Evolutionary conservation across 2,329 filamentous ascomycete genomes (phyloP).

Genomic region (Fusarium foetens): DNA sequence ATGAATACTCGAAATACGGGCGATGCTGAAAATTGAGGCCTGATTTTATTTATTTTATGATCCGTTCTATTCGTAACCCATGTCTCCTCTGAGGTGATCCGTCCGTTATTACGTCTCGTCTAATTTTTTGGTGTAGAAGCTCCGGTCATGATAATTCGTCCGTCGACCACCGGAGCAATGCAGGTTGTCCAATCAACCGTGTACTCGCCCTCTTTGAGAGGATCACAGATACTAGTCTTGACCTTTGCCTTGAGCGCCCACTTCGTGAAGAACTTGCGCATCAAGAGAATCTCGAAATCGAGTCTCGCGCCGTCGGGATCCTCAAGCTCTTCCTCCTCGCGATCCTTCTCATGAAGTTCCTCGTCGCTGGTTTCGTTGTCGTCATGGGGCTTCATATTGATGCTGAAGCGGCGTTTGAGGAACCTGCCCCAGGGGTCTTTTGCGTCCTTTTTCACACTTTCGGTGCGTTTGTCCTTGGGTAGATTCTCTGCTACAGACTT

Average conservation of each 20-base stretch:
- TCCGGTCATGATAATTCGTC: constrained; percentile 70
- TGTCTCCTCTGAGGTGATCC: neutral
- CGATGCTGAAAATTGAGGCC: neutral
- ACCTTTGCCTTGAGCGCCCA: constrained; percentile 79
- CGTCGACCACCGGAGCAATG: constrained; percentile 81
- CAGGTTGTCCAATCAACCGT: constrained; percentile 82
- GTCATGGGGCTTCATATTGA: constrained; percentile 48
- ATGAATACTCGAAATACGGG: neutral
- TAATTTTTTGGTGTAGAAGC: constrained; percentile 22
- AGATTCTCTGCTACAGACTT: constrained; percentile 37
- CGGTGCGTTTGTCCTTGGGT: constrained; percentile 33
- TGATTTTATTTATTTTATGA: constrained; percentile 1
- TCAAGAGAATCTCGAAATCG: constrained; percentile 69
- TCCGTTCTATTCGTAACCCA: constrained; percentile 1
- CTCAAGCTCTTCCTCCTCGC: constrained; percentile 46
- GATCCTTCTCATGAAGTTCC: constrained; percentile 37
- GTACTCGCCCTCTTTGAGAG: constrained; percentile 67
- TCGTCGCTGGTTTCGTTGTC: constrained; percentile 57
- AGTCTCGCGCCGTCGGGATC: constrained; percentile 54
- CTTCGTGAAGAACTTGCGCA: constrained; percentile 74
- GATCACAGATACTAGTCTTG: constrained; percentile 61
- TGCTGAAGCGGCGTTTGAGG: constrained; percentile 49
- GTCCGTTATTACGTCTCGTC: neutral
- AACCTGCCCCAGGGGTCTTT: constrained; percentile 52
- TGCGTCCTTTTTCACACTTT: constrained; percentile 32